Conservation (phyloP, 2,329 filamentous ascomycete species). For the Colletotrichum neosansevieriae region DNA sequence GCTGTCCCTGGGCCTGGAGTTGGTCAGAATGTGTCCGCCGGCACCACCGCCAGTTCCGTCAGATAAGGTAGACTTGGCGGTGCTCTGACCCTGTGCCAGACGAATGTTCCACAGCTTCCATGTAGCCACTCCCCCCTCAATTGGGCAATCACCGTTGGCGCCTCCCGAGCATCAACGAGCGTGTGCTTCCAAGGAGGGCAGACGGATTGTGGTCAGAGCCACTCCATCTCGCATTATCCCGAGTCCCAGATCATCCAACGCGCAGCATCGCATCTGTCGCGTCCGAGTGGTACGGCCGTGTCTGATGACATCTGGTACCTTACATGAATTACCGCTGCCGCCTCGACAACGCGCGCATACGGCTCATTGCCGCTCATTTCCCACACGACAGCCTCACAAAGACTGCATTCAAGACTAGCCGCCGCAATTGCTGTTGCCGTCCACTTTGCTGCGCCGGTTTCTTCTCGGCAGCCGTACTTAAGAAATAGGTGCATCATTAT, state of each 20-base stretch:
- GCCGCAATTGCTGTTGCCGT: conserved; percentile 15
- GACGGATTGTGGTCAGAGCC: conserved; percentile 32
- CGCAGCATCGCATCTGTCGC: conserved; percentile 3
- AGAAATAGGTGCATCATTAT: conserved; percentile 10
- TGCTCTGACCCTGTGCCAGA: conserved; percentile 30
- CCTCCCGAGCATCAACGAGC: conserved; percentile 17
- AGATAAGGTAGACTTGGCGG: conserved; percentile 35
- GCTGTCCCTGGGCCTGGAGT: conserved; percentile 7
- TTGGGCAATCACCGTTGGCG: conserved; percentile 22
- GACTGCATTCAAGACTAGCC: not conserved
- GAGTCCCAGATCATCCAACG: conserved; percentile 7
- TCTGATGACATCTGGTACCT: conserved; percentile 3
- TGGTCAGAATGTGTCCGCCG: conserved; percentile 2
- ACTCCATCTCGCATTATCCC: conserved; percentile 20
- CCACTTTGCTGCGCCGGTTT: conserved; percentile 12
- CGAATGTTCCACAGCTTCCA: conserved; percentile 41
- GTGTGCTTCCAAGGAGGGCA: conserved; percentile 19
- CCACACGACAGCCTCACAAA: conserved; percentile 16
- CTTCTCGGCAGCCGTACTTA: conserved; percentile 20
- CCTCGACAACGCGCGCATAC: conserved; percentile 6
- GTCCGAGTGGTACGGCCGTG: conserved; percentile 5
- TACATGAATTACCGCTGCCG: conserved; percentile 7
- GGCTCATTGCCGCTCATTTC: conserved; percentile 31
- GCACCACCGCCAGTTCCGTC: conserved; percentile 19
- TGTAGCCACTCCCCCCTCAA: conserved; percentile 26